A percentile compares a stretch with the other conserved stretches of the same genome.
Conservation (phyloP, 257 asterid species). For the Scutellaria baicalensis region DNA sequence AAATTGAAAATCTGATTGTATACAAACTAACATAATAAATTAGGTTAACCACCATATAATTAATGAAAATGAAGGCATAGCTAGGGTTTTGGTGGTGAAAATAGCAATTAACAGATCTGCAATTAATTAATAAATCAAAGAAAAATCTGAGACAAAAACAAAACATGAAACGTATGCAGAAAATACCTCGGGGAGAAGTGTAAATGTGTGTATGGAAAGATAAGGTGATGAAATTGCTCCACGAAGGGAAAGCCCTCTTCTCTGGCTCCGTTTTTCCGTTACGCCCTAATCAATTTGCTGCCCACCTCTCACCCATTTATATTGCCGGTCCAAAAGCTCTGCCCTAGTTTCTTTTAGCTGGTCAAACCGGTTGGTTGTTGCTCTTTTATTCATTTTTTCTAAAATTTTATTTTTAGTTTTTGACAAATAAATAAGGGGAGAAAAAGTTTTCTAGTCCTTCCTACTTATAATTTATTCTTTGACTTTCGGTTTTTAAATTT, state of each 20-base stretch:
- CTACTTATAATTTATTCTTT: no score
- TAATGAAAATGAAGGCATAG: not conserved
- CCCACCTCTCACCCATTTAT: slow-evolving; percentile 18
- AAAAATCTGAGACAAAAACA: not conserved
- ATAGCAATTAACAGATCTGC: slow-evolving; percentile 22
- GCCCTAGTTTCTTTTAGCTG: slow-evolving; percentile 34
- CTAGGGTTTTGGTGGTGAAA: slow-evolving; percentile 12
- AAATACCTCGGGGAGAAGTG: not conserved
- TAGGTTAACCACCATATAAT: not conserved
- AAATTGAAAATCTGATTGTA: not conserved
- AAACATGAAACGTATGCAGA: not conserved
- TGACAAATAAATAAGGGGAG: not conserved
- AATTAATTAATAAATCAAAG: not conserved
- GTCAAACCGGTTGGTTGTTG: slow-evolving; percentile 23
- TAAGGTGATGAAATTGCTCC: slow-evolving; percentile 16
- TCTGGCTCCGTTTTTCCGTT: slow-evolving; percentile 38
- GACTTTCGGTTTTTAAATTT: no score
- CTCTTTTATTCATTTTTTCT: not conserved
- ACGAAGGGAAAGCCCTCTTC: slow-evolving; percentile 31
- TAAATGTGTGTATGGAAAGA: slow-evolving; percentile 4
- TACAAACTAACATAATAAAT: not conserved
- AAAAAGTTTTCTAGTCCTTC: no score
- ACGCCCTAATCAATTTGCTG: slow-evolving; percentile 20
- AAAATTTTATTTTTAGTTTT: not conserved
- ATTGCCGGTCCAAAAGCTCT: slow-evolving; percentile 20